These are phyloP conservation scores for Euphorbia pulcherrima DNA, from an alignment of 345 rosid species.

Conservation along the genomic window DNA sequence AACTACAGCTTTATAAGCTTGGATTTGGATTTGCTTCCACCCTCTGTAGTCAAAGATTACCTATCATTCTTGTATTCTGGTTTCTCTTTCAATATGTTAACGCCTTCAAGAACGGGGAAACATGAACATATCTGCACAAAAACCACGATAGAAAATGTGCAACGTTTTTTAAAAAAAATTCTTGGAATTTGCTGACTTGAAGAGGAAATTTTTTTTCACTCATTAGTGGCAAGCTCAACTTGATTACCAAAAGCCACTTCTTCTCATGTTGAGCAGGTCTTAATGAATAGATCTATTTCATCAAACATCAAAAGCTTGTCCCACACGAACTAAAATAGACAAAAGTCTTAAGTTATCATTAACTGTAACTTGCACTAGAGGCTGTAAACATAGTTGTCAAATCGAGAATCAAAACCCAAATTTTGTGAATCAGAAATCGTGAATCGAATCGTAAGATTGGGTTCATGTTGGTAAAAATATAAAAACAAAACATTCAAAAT, in stretches of 20 bases:
- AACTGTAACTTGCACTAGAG: too few relatives aligned
- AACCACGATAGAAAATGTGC: background rate
- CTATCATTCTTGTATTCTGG: slow-evolving; percentile 72
- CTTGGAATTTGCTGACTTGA: background rate
- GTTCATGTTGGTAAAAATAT: too few relatives aligned
- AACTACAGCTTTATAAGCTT: background rate
- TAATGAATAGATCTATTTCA: slow-evolving; percentile 95
- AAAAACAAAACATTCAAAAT: too few relatives aligned
- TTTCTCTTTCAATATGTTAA: slow-evolving; percentile 75
- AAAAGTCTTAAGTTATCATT: slow-evolving; percentile 75
- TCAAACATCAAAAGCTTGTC: slow-evolving; percentile 94
- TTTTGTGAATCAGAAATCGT: too few relatives aligned
- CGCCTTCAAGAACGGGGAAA: slow-evolving; percentile 91
- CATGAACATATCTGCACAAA: slow-evolving; percentile 65
- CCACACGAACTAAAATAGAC: slow-evolving; percentile 76
- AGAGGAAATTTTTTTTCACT: slow-evolving; percentile 39
- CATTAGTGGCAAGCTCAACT: slow-evolving; percentile 89
- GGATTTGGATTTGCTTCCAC: background rate
- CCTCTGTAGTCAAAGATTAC: slow-evolving; percentile 12
- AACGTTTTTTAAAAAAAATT: background rate
- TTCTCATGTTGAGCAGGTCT: too few relatives aligned
- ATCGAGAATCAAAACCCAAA: too few relatives aligned
- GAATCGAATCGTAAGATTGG: too few relatives aligned
- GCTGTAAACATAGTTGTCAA: too few relatives aligned
- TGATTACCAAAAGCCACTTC: slow-evolving; percentile 86